Conservation (phyloP, 78 protist genomes). For the Polysphondylium violaceum region DNA sequence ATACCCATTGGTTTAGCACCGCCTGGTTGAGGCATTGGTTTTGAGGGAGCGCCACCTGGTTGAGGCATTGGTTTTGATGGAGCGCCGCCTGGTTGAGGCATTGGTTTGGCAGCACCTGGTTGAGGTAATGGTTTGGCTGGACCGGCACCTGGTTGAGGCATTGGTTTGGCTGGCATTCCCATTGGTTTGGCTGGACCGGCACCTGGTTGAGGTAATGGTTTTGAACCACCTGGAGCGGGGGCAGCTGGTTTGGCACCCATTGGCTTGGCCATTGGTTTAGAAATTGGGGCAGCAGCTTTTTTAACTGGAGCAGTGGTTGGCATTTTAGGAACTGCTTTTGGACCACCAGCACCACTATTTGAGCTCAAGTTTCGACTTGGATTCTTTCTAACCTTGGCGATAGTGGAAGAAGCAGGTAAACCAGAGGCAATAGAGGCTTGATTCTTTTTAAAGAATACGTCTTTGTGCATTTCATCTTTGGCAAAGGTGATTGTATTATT, state of each 20-base stretch:
- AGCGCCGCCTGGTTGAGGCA: constrained; percentile 8
- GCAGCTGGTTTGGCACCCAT: neutral
- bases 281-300: neutral
- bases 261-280: constrained; percentile 16
- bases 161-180: constrained; percentile 1
- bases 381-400: constrained; percentile 52
- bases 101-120: constrained; percentile 28
- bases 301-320: neutral
- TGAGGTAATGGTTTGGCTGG: constrained; percentile 7
- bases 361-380: neutral
- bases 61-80: constrained; percentile 14
- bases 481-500: constrained; percentile 51
- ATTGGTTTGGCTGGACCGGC: neutral
- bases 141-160: constrained; percentile 20
- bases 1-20: constrained; percentile 30
- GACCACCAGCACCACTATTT: neutral
- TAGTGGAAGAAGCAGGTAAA: constrained; percentile 41
- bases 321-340: constrained; percentile 4
- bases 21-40: constrained; percentile 10
- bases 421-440: constrained; percentile 39
- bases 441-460: constrained; percentile 60
- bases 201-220: constrained; percentile 21
- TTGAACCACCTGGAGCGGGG: neutral
- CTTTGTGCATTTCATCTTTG: constrained; percentile 78
- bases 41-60: constrained; percentile 1